These are phyloP conservation scores for Ajuga reptans DNA, from an alignment of 305 asterid species.

Conservation along the genomic window DNA sequence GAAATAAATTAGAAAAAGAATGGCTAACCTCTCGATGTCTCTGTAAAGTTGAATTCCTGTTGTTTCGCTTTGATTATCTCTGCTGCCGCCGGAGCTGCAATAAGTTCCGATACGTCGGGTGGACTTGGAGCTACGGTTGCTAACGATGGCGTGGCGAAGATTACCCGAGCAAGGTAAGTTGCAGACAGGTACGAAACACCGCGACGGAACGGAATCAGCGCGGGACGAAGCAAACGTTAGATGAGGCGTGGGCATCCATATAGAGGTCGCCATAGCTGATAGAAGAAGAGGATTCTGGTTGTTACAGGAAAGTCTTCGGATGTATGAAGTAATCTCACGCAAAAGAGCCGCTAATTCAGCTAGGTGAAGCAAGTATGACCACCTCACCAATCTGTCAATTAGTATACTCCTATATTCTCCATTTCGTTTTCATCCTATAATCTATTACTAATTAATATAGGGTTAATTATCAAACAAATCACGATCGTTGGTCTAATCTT, in stretches of 20 bases:
- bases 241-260: conserved; percentile 26
- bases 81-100: conserved; percentile 32
- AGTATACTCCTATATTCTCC: too few species aligned
- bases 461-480: too few species aligned
- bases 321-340: not conserved
- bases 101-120: conserved; percentile 24
- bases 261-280: conserved; percentile 38
- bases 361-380: not conserved
- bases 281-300: conserved; percentile 1
- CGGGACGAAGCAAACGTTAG: conserved; percentile 14
- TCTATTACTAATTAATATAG: too few species aligned
- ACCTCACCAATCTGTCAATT: not conserved
- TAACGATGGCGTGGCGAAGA: conserved; percentile 12
- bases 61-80: conserved; percentile 24
- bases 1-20: not conserved
- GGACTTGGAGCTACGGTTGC: conserved; percentile 15
- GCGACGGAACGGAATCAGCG: conserved; percentile 19
- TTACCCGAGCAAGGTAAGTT: conserved; percentile 13
- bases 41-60: conserved; percentile 59
- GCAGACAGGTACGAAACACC: conserved; percentile 12
- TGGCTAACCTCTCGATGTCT: conserved; percentile 62
- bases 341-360: not conserved
- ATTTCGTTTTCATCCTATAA: too few species aligned
- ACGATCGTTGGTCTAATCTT: too few species aligned
- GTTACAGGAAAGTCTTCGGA: not conserved